Base-by-base conservation (phyloP, 352 stramenopile genomes). In the Globisporangium radiosum region DNA sequence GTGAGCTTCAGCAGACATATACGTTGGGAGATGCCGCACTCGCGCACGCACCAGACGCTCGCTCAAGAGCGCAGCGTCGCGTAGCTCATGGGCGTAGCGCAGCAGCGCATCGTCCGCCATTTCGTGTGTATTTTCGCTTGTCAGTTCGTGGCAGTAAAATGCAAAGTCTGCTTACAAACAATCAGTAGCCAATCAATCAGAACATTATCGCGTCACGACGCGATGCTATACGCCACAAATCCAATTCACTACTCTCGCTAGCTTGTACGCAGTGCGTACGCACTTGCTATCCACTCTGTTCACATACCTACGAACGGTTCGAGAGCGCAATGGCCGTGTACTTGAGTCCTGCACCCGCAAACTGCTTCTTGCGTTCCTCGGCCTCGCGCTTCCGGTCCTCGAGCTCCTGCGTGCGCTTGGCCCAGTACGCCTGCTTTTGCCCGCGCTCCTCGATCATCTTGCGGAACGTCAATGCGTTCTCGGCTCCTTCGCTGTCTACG, bases 271-370 rank as follows among this genome's bases (percentile, higher is more conserved):
- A 11, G 7, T 43, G 39, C 39, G 7, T 11, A 43, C 11, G 39
- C 39, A 43, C 39, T 43, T 5, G 39, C 7, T 45, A 33, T 33
- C 25, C 42, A 14, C 42, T 45, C 42, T 45, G 42, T 45, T 14
- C 14, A 45, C 9, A 14, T 45, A 45, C n/a, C 44, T 69, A 70
- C 14, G 75, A 58, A 25, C 82, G 81, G 63, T 83, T 91, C 25
- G 64, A 74, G 72, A 93, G 87, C 43, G 84, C 84, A 40, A 90
- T 70, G 5, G 84, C 84, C 3, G 84, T 93, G 66, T 92, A 93
- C 63, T 90, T 93, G 74, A 92, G 88, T 5, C 84, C 84, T 6
- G 69, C 71, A 37, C 73, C 69, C 7, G 76, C 69, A 55, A 90
- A 89, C 59, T 87, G 73, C 55, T 90, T 89, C 65, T 93, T 93